These are phyloP conservation scores for Globisporangium rhizosaccharum DNA, from an alignment of 352 stramenopile genomes.

Conservation along the genomic window DNA sequence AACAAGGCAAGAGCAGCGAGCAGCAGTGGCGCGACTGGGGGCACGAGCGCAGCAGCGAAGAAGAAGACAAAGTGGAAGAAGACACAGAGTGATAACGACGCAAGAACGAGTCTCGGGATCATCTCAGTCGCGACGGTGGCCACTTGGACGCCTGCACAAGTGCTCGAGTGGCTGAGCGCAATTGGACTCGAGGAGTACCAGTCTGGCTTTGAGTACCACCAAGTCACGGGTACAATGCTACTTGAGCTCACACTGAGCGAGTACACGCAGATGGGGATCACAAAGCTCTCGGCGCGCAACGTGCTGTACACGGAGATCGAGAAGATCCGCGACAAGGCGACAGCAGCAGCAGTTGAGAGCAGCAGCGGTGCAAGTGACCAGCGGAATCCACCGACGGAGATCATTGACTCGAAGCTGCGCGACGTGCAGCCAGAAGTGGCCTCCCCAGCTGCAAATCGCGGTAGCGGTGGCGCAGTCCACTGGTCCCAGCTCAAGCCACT, in stretches of 20 bases:
- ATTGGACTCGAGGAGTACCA: conserved; percentile 64
- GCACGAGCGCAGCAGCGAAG: neutral
- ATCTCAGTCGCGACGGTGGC: conserved; percentile 34
- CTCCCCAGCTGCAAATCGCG: conserved; percentile 11
- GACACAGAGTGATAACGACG: neutral
- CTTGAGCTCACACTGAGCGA: conserved; percentile 41
- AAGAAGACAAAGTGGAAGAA: conserved; percentile 19
- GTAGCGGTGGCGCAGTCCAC: conserved; percentile 23
- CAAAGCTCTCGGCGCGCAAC: conserved; percentile 56
- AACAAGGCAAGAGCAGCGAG: conserved; percentile 16
- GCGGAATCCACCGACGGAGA: conserved; percentile 17
- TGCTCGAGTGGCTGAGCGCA: conserved; percentile 55
- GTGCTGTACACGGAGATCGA: conserved; percentile 48
- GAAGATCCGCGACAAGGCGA: conserved; percentile 26
- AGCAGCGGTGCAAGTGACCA: neutral
- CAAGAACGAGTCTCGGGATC: neutral
- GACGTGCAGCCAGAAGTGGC: conserved; percentile 27
- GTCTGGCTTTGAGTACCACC: conserved; percentile 70
- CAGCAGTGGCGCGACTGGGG: neutral
- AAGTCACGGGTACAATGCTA: conserved; percentile 51
- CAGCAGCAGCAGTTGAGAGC: conserved; percentile 7
- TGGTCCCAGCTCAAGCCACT: conserved; percentile 73
- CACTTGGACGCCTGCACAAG: conserved; percentile 49
- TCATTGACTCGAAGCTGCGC: conserved; percentile 58
- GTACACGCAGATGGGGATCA: conserved; percentile 44